Conservation (phyloP, 495 filamentous ascomycete genomes). For the Aspergillus sparsus region DNA sequence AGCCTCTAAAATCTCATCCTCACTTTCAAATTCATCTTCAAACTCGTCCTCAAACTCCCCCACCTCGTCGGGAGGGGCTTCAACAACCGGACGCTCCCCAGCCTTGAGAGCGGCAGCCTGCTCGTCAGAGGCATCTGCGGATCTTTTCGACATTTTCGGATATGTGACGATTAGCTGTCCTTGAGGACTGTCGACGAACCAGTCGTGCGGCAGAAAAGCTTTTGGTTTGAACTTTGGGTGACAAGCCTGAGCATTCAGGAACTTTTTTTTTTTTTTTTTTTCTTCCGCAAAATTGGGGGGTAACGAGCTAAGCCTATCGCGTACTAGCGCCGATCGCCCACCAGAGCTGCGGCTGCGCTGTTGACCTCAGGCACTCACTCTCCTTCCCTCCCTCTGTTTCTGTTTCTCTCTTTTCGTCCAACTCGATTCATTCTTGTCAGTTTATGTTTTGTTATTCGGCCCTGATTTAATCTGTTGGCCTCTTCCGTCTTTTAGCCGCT, state of each 20-base stretch:
- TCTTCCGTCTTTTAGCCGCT: constrained; percentile 4
- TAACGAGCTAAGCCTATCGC: constrained; percentile 40
- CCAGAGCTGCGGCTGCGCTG: constrained; percentile 22
- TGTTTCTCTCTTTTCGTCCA: constrained; percentile 6
- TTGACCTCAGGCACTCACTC: constrained; percentile 13
- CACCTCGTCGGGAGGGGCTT: constrained; percentile 33
- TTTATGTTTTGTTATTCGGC: constrained; percentile 2
- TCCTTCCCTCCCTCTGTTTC: constrained; percentile 5
- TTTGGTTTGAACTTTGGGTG: not conserved
- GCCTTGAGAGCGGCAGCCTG: constrained; percentile 64
- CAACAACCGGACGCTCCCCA: constrained; percentile 60
- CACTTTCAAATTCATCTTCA: constrained; percentile 45
- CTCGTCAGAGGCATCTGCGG: constrained; percentile 56
- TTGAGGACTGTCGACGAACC: constrained; percentile 25
- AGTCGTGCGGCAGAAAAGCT: constrained; percentile 24
- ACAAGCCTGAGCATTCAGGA: constrained; percentile 35
- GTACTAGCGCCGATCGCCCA: constrained; percentile 43
- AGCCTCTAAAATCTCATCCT: constrained; percentile 93
- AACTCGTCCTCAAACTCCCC: constrained; percentile 28
- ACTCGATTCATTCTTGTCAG: constrained; percentile 15
- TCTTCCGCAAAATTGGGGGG: constrained; percentile 22
- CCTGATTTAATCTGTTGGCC: not conserved
- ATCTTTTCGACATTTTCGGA: constrained; percentile 68
- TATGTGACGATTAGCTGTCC: constrained; percentile 5
- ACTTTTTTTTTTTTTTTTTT: constrained; percentile 34